Conservation (phyloP, 768 basidiomycete genomes). For the Mycena maculata region DNA sequence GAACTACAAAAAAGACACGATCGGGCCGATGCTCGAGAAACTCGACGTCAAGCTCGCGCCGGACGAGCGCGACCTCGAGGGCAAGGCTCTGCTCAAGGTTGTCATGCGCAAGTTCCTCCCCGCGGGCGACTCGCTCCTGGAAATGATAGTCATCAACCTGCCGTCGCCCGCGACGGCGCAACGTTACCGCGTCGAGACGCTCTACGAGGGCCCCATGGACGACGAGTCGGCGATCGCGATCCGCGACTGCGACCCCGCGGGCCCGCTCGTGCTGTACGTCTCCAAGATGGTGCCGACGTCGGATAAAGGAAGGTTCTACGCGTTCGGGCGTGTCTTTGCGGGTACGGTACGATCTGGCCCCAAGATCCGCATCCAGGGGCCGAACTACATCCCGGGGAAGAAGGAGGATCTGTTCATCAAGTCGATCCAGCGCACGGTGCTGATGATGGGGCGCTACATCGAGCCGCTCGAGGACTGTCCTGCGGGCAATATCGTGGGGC, state of each 20-base stretch:
- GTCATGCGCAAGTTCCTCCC: conserved; percentile 99
- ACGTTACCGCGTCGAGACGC: conserved; percentile 98
- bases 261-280: conserved; percentile 96
- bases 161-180: conserved; percentile 98
- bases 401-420: conserved; percentile 99
- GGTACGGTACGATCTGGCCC: conserved; percentile 97
- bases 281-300: conserved; percentile 99
- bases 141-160: conserved; percentile 99
- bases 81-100: conserved; percentile 95
- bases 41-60: conserved; percentile 90
- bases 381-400: conserved; percentile 98
- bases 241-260: conserved; percentile 97
- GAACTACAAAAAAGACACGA: conserved; percentile 98
- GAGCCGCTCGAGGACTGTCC: conserved; percentile 99
- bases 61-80: conserved; percentile 94
- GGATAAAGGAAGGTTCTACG: conserved; percentile 99
- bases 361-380: conserved; percentile 99
- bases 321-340: conserved; percentile 99
- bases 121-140: conserved; percentile 97
- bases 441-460: conserved; percentile 99
- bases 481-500: conserved; percentile 97
- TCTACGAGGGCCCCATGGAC: conserved; percentile 99
- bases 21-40: conserved; percentile 90
- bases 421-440: conserved; percentile 97
- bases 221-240: conserved; percentile 99